Percentiles rank a stretch among this genome's conserved stretches.
Conservation (phyloP, 2,329 filamentous ascomycete species). For the Alternaria alternata region DNA sequence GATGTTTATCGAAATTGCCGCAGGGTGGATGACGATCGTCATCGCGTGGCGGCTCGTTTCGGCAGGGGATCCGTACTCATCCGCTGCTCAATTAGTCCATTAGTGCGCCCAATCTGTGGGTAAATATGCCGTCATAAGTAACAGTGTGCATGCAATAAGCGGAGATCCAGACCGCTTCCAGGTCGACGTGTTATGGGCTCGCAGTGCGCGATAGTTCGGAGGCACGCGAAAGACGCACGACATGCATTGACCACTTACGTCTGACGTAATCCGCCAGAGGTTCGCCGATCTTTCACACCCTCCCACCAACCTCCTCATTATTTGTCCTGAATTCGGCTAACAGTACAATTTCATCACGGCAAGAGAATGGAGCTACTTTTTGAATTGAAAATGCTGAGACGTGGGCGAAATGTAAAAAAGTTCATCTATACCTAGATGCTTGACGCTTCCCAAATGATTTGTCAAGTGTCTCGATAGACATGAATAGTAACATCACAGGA, state of each 20-base stretch:
- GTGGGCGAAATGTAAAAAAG: background rate
- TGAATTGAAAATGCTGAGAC: background rate
- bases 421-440: background rate
- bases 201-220: background rate
- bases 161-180: background rate
- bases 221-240: conserved; percentile 14
- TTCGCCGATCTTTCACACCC: background rate
- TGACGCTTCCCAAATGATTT: no score
- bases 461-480: background rate
- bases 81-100: conserved; percentile 8
- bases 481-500: background rate
- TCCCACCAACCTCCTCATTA: background rate
- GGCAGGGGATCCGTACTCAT: conserved; percentile 23
- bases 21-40: conserved; percentile 20
- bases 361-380: background rate
- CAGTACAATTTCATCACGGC: background rate
- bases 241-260: conserved; percentile 15
- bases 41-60: conserved; percentile 24
- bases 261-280: conserved; percentile 11
- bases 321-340: background rate
- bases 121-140: conserved; percentile 17
- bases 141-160: conserved; percentile 1
- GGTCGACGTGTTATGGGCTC: background rate
- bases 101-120: background rate
- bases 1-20: conserved; percentile 13